A percentile compares a stretch with the other conserved stretches of the same genome.
Conservation (phyloP, 208 protist species). For the Hexamita inflata region DNA sequence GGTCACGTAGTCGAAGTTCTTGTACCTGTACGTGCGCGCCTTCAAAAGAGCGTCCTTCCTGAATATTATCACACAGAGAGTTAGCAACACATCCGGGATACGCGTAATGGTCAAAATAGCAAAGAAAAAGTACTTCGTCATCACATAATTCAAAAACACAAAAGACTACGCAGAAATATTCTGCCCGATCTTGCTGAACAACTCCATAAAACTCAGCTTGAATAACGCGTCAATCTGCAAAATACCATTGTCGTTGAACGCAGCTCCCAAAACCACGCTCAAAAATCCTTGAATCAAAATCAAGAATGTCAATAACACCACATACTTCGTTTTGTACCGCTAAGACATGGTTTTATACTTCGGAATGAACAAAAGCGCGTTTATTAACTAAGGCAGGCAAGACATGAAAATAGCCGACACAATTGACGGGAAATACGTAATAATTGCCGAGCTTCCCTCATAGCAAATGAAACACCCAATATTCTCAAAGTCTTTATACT, state of each 20-base stretch:
- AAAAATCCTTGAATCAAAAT: slow-evolving; percentile 16
- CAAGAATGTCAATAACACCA: not conserved
- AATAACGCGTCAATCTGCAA: not conserved
- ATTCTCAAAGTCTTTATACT: too few species aligned
- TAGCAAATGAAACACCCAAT: slow-evolving; percentile 14
- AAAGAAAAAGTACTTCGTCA: slow-evolving; percentile 26
- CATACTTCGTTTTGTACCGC: not conserved
- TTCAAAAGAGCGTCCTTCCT: slow-evolving; percentile 1
- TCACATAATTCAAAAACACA: slow-evolving; percentile 17
- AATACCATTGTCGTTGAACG: slow-evolving; percentile 1
- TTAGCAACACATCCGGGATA: slow-evolving; percentile 10
- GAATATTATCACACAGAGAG: not conserved
- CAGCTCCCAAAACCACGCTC: not conserved
- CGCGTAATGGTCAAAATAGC: not conserved
- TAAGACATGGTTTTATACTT: not conserved
- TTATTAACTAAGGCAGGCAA: slow-evolving; percentile 6
- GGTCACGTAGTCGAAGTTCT: not conserved
- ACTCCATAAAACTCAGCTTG: not conserved
- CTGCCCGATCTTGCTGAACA: not conserved
- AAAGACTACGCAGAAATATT: not conserved
- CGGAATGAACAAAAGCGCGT: not conserved
- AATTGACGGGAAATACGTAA: slow-evolving; percentile 4
- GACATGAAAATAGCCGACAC: slow-evolving; percentile 16
- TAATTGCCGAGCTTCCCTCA: not conserved
- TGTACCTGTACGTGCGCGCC: not conserved